Evolutionary conservation across 2,329 filamentous ascomycete species (phyloP).

Genomic region (Pyricularia sp.): DNA sequence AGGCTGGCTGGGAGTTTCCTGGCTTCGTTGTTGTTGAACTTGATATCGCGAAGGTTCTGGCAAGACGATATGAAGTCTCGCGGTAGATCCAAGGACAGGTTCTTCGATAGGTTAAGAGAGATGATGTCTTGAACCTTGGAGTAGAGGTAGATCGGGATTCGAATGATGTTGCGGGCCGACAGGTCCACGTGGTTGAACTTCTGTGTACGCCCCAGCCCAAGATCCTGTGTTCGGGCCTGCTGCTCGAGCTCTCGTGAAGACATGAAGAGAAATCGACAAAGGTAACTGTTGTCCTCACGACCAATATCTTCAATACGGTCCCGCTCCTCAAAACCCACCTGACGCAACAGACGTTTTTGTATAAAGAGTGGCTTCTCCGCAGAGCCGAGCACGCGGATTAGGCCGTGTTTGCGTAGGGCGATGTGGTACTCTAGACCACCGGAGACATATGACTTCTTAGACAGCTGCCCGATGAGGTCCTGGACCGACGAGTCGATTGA

Average conservation of each 20-base stretch:
- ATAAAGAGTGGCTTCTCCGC: constrained; percentile 79
- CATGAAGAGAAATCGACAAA: constrained; percentile 92
- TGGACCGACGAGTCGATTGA: constrained; percentile 73
- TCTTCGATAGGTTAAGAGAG: constrained; percentile 86
- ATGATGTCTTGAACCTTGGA: constrained; percentile 88
- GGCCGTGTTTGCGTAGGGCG: constrained; percentile 85
- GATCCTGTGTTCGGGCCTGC: constrained; percentile 65
- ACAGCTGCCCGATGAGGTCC: constrained; percentile 81
- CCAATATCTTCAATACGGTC: constrained; percentile 90
- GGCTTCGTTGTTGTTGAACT: constrained; percentile 90
- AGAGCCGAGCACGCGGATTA: constrained; percentile 69
- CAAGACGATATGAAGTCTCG: constrained; percentile 96
- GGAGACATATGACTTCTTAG: constrained; percentile 81
- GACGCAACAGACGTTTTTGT: constrained; percentile 83
- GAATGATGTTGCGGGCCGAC: constrained; percentile 79
- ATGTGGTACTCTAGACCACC: constrained; percentile 94
- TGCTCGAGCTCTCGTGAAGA: constrained; percentile 81
- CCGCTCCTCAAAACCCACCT: constrained; percentile 79
- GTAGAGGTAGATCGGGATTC: constrained; percentile 91
- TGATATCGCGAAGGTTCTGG: constrained; percentile 85
- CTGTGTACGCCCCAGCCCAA: constrained; percentile 70
- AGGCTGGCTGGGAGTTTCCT: constrained; percentile 78
- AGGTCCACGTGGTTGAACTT: constrained; percentile 95
- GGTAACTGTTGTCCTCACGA: constrained; percentile 92
- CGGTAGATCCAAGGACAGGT: constrained; percentile 84